phyloP scores from a whole-genome alignment of 805 yeast genomes.

The Geotrichum ghanense region DNA sequence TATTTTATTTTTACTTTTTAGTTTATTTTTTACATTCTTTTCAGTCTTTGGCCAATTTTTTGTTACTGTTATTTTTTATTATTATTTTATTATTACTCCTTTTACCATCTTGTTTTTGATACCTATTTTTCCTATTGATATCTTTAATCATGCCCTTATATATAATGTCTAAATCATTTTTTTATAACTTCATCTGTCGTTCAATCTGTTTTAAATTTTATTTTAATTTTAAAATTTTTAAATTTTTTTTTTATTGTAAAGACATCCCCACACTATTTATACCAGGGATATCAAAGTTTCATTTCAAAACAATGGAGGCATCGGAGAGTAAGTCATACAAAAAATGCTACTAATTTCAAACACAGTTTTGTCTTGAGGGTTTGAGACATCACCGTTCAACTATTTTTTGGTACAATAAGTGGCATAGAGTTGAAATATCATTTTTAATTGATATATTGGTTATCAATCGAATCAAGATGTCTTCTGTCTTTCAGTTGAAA shows the following conservation, averaged over 20 bases:
- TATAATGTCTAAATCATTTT: neutral
- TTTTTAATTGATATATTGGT: no score
- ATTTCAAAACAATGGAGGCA: neutral
- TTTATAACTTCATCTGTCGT: neutral
- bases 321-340: no score
- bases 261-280: neutral
- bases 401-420: neutral
- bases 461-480: neutral
- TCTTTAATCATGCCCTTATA: no score
- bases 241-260: neutral
- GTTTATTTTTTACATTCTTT: neutral
- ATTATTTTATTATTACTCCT: neutral
- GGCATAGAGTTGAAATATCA: neutral
- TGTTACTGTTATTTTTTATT: no score
- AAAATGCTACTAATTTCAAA: no score
- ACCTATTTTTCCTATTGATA: neutral
- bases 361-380: neutral
- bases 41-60: neutral
- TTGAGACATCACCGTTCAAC: neutral
- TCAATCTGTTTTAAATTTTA: neutral
- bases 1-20: neutral
- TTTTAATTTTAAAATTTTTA: neutral
- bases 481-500: constrained; percentile 5
- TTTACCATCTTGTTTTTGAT: no score
- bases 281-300: neutral